Conservation (phyloP, 352 stramenopile genomes). For the Phytophthora pini region DNA sequence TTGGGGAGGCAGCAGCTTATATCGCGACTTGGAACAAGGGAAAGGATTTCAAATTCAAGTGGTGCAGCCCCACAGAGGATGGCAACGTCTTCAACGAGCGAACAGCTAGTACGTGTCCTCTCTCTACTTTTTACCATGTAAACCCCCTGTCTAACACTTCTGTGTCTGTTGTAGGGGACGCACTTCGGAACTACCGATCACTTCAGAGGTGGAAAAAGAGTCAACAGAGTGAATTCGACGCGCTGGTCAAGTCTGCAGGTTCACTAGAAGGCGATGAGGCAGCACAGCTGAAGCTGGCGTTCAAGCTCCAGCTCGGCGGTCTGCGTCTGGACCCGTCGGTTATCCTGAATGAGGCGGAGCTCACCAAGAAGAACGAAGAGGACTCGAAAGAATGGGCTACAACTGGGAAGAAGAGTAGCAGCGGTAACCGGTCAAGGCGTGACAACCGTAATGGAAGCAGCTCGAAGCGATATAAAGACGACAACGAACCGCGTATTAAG, state of each 20-base stretch:
- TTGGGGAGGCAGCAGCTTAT: slow-evolving; percentile 79
- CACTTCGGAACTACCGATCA: slow-evolving; percentile 65
- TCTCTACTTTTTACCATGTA: neutral
- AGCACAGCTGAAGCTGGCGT: slow-evolving; percentile 52
- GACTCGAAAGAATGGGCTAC: slow-evolving; percentile 62
- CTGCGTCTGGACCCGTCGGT: slow-evolving; percentile 65
- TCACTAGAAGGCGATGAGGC: slow-evolving; percentile 36
- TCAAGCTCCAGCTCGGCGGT: slow-evolving; percentile 63
- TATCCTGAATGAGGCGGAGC: slow-evolving; percentile 67
- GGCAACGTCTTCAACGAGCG: slow-evolving; percentile 68
- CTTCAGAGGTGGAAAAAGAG: slow-evolving; percentile 73
- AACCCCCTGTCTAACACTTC: neutral
- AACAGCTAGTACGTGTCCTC: slow-evolving; percentile 60
- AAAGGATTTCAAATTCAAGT: slow-evolving; percentile 83
- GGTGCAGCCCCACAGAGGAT: slow-evolving; percentile 62
- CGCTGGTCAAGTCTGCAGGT: slow-evolving; percentile 42
- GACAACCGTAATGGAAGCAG: slow-evolving; percentile 22
- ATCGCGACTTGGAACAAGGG: slow-evolving; percentile 78
- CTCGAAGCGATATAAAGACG: slow-evolving; percentile 27
- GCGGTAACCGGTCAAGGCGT: slow-evolving; percentile 13
- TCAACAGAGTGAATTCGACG: slow-evolving; percentile 69
- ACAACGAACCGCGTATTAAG: slow-evolving; percentile 42
- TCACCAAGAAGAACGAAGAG: slow-evolving; percentile 71
- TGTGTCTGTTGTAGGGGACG: slow-evolving; percentile 49
- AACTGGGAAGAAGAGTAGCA: slow-evolving; percentile 28